Evolutionary conservation across 495 filamentous ascomycete genomes (phyloP).

Genomic region (Trichoderma asperelloides): DNA sequence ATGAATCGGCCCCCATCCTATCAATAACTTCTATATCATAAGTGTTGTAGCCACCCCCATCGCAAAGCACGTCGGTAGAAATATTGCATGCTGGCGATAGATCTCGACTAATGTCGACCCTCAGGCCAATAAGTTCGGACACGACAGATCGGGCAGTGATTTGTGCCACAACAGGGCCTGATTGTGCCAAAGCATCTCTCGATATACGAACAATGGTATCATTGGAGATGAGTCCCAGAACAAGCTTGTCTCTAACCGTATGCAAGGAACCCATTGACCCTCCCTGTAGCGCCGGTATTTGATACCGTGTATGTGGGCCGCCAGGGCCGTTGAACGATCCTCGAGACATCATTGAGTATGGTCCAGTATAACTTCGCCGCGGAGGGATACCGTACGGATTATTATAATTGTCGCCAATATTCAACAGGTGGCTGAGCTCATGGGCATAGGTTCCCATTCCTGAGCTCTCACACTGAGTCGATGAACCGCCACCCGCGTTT

Average conservation of each 20-base stretch:
- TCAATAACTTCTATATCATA: slow-evolving; percentile 36
- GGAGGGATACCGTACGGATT: slow-evolving; percentile 30
- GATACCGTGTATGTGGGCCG: slow-evolving; percentile 34
- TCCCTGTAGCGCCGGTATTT: slow-evolving; percentile 29
- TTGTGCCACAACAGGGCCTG: slow-evolving; percentile 28
- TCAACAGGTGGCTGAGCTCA: slow-evolving; percentile 31
- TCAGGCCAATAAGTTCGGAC: slow-evolving; percentile 28
- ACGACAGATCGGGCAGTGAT: slow-evolving; percentile 29
- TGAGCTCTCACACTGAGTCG: slow-evolving; percentile 34
- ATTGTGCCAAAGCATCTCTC: slow-evolving; percentile 22
- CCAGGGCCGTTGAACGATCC: slow-evolving; percentile 36
- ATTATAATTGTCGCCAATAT: slow-evolving; percentile 37
- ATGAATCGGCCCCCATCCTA: slow-evolving; percentile 34
- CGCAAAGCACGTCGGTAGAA: slow-evolving; percentile 28
- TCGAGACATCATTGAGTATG: slow-evolving; percentile 30
- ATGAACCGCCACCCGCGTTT: slow-evolving; percentile 33
- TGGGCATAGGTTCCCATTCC: slow-evolving; percentile 33
- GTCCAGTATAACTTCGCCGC: slow-evolving; percentile 30
- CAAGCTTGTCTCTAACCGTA: slow-evolving; percentile 33
- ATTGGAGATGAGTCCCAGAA: slow-evolving; percentile 26
- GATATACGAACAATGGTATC: slow-evolving; percentile 26
- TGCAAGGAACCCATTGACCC: slow-evolving; percentile 30
- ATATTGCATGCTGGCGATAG: slow-evolving; percentile 26
- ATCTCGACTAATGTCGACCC: slow-evolving; percentile 24
- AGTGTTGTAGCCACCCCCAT: slow-evolving; percentile 29